Conservation (phyloP, 441 rosid species). For the Syzygium malaccense region DNA sequence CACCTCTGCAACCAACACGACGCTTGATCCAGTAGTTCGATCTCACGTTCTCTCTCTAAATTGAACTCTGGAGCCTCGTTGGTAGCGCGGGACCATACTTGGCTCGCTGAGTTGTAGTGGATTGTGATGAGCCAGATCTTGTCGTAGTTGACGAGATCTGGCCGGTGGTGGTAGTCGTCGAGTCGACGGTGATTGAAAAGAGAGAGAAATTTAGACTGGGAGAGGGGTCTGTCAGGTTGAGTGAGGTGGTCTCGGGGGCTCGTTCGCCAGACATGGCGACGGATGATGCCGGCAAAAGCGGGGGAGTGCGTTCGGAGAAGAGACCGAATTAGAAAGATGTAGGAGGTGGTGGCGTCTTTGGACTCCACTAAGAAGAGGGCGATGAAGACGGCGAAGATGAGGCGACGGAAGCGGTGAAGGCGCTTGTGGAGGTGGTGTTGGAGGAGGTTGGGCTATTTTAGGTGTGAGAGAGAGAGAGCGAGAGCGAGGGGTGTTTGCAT, state of each 20-base stretch:
- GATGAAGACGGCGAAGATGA: neutral
- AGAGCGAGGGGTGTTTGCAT: neutral
- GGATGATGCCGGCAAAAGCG: neutral
- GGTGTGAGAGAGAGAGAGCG: neutral
- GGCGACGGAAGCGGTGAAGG: neutral
- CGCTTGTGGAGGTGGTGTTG: too few species aligned
- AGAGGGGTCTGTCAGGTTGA: neutral
- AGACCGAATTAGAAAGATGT: neutral
- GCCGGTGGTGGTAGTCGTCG: neutral
- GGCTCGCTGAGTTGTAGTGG: neutral
- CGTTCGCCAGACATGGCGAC: neutral
- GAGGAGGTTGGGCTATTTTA: too few species aligned
- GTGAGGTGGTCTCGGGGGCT: neutral
- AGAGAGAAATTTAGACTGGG: neutral
- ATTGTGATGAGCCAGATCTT: too few species aligned
- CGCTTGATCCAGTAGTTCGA: neutral
- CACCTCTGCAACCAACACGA: neutral
- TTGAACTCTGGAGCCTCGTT: neutral
- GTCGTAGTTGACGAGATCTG: neutral
- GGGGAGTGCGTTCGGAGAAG: neutral
- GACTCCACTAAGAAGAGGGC: neutral
- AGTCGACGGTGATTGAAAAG: neutral
- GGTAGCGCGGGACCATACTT: neutral
- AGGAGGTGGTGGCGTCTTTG: neutral
- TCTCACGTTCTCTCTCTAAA: neutral